Base-by-base conservation (phyloP, 2,329 filamentous ascomycete species). In the Venturia asperata region DNA sequence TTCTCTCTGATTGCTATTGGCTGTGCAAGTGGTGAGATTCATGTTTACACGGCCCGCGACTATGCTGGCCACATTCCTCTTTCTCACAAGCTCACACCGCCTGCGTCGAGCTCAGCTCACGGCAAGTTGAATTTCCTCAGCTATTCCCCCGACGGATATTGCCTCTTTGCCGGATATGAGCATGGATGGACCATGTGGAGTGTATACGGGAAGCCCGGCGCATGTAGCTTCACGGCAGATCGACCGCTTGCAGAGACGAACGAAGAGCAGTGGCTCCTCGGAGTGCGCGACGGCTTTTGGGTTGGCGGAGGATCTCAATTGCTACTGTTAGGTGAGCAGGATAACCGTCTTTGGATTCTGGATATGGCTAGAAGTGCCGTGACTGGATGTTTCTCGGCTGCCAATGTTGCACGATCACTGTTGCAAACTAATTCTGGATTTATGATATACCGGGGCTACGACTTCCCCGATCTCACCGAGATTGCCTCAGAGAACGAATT, bases 101-200 rank as follows among this genome's bases (percentile, higher is more conserved):
- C 87, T 0, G n/a, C 45, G 10, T 91, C 92, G 1, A 76, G 81
- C 5, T 77, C 82, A 21, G 83, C 85, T 19, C 87, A 91, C 1
- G 94, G 94, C 0, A 75, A 78, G 15, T 78, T 97, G 63, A 91
- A 85, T 1, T 89, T 87, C 39, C 77, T 99, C 69, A 86, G 79
- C 67, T 99, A 96, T 78, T 97, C 94, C 0, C 92, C 93, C 0
- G 94, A 99, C 74, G 94, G 94, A 21, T 97, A 97, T 75, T 96
- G 92, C 74, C 82, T 99, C 10, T 97, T 99, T 76, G 92, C 89
- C 55, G 94, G 93, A 1, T 97, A 93, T 72, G 88, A 94, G 71
- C 87, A 88, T 66, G 95, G 94, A 0, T 99, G 94, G 94, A 89
- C 90, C 5, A 93, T 87, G 60, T 99, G 93, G 93, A 97, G 93